Evolutionary conservation across 2,329 filamentous ascomycete species (phyloP).

Genomic region (Colletotrichum sp.): DNA sequence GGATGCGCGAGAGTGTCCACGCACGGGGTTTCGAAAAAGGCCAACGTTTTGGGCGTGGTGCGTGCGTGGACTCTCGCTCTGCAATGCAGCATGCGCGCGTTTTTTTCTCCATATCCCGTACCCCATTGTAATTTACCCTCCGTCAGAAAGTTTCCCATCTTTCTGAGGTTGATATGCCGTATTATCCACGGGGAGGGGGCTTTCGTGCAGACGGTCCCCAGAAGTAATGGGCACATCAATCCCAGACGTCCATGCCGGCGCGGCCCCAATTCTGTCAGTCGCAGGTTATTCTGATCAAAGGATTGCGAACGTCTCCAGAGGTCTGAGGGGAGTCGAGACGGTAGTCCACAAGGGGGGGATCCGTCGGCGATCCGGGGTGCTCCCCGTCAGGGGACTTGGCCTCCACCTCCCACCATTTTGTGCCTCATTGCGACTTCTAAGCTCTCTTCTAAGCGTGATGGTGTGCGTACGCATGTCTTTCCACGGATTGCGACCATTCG

Average conservation of each 20-base stretch:
- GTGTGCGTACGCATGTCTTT: not conserved
- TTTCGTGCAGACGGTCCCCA: not conserved
- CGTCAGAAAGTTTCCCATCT: not conserved
- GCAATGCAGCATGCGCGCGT: not conserved
- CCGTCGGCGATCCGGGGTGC: conserved; percentile 11
- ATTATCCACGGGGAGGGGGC: not conserved
- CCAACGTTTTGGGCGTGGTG: not conserved
- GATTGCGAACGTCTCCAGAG: not conserved
- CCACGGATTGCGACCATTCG: not conserved
- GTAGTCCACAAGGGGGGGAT: not conserved
- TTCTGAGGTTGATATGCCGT: not conserved
- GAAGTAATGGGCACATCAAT: not conserved
- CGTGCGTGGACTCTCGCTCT: not conserved
- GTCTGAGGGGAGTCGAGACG: not conserved
- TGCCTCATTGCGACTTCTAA: not conserved
- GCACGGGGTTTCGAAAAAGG: not conserved
- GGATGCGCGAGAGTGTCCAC: not conserved
- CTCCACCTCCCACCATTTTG: not conserved
- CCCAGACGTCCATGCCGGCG: not conserved
- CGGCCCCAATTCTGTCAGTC: not conserved
- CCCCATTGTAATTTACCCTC: not conserved
- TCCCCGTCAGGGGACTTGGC: not conserved
- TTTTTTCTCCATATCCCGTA: not conserved
- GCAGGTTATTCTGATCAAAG: not conserved
- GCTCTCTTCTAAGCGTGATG: not conserved